phyloP scores from a whole-genome alignment of 1,139 yeast genomes.

The Pichia sp. region DNA sequence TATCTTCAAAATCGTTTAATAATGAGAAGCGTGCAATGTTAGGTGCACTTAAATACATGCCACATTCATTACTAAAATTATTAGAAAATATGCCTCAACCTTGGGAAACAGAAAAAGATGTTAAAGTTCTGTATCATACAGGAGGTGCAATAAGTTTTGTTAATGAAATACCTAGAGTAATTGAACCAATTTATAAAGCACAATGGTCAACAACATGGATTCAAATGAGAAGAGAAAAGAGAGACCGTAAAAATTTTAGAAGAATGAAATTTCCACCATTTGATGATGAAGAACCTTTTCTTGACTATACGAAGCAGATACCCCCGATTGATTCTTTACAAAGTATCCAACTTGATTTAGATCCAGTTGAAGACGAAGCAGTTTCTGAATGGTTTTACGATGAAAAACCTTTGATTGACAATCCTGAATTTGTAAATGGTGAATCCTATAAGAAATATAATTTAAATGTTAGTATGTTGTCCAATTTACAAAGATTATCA shows the following conservation, averaged over 20 bases:
- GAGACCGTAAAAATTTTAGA: constrained; percentile 83
- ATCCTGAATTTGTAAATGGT: constrained; percentile 55
- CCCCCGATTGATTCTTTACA: constrained; percentile 69
- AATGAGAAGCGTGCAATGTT: constrained; percentile 82
- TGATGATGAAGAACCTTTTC: constrained; percentile 95
- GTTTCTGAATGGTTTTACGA: constrained; percentile 79
- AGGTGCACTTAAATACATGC: constrained; percentile 91
- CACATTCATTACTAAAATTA: constrained; percentile 86
- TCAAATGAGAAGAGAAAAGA: constrained; percentile 88
- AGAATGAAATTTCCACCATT: constrained; percentile 93
- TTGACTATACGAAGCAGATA: constrained; percentile 73
- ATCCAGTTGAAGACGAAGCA: constrained; percentile 51
- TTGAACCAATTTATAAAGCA: constrained; percentile 85
- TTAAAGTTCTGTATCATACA: constrained; percentile 78
- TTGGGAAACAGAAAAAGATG: constrained; percentile 87
- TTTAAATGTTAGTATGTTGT: constrained; percentile 54
- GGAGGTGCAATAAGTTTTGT: constrained; percentile 96
- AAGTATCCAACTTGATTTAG: constrained; percentile 58
- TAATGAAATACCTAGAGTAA: constrained; percentile 84
- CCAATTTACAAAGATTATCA: constrained; percentile 59
- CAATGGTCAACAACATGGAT: constrained; percentile 96
- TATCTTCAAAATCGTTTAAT: constrained; percentile 74
- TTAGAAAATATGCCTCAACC: constrained; percentile 98
- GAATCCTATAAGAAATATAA: constrained; percentile 73
- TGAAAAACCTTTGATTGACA: constrained; percentile 58